A percentile compares a stretch with the other conserved stretches of the same genome.
phyloP scores from a whole-genome alignment of 441 rosid species.

The Gossypium gossypioides region DNA sequence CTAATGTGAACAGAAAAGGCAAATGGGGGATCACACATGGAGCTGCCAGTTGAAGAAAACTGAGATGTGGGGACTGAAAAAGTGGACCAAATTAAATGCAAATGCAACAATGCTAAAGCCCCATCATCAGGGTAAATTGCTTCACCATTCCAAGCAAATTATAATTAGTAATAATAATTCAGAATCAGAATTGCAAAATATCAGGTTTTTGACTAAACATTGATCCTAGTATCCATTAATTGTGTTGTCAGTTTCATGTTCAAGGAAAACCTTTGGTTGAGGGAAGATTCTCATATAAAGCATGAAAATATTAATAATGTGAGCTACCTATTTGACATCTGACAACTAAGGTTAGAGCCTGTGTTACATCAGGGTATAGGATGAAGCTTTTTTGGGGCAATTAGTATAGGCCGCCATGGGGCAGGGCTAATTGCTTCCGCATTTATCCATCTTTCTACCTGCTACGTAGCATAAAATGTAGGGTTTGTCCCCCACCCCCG shows the following conservation, averaged over 20 bases:
- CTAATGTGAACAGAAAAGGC: not conserved
- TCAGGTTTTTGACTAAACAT: not conserved
- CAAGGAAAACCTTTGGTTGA: constrained; percentile 1
- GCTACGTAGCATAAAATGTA: no score
- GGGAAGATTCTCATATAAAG: not conserved
- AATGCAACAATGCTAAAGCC: not conserved
- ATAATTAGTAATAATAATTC: not conserved
- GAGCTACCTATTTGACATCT: not conserved
- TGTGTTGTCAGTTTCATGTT: not conserved
- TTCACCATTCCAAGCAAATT: not conserved
- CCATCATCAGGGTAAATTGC: not conserved
- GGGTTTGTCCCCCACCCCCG: no score
- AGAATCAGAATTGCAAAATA: not conserved
- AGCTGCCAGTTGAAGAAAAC: not conserved
- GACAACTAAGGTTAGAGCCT: not conserved
- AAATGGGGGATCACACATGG: not conserved
- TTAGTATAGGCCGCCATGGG: not conserved
- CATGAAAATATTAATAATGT: not conserved
- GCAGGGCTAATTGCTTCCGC: no score
- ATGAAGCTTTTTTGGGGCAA: not conserved
- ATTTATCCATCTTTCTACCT: no score
- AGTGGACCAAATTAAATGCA: not conserved
- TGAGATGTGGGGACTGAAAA: not conserved
- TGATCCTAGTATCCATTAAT: constrained; percentile 2
- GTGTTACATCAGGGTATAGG: not conserved